phyloP scores from a whole-genome alignment of 164 flowering plant genomes.

The Litsea cubeba region DNA sequence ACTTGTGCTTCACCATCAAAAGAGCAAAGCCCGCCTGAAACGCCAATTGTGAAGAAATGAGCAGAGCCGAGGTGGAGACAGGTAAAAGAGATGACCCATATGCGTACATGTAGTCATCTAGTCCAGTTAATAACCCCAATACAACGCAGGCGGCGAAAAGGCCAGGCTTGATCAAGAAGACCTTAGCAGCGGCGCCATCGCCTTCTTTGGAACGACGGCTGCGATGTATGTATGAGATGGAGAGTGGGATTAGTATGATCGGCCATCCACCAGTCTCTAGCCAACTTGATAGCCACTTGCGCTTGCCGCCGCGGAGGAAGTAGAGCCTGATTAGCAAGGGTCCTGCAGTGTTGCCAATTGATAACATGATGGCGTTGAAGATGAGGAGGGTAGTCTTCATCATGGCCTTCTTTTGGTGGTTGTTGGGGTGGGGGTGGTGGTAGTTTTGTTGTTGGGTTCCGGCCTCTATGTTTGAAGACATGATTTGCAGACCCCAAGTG shows the following conservation, averaged over 20 bases:
- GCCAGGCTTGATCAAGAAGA: background rate
- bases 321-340: constrained; percentile 54
- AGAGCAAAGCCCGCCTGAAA: constrained; percentile 15
- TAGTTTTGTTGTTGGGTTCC: background rate
- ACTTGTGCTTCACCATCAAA: constrained; percentile 27
- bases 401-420: background rate
- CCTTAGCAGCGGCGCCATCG: background rate
- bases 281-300: constrained; percentile 35
- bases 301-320: constrained; percentile 55
- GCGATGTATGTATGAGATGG: constrained; percentile 5
- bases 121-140: constrained; percentile 29
- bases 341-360: constrained; percentile 45
- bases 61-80: constrained; percentile 20
- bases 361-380: constrained; percentile 27
- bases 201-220: background rate
- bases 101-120: constrained; percentile 16
- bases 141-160: constrained; percentile 11
- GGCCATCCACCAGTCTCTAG: constrained; percentile 55
- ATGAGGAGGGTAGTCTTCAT: constrained; percentile 8
- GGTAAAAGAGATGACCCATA: constrained; percentile 11
- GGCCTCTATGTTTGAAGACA: background rate
- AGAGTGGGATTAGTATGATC: constrained; percentile 36
- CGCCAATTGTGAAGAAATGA: constrained; percentile 16
- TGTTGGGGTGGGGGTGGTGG: background rate
- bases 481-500: background rate